Evolutionary conservation across 2,329 filamentous ascomycete species (phyloP), one percentile per base, ranked within the genome.

Genomic region (Canariomyces notabilis): DNA sequence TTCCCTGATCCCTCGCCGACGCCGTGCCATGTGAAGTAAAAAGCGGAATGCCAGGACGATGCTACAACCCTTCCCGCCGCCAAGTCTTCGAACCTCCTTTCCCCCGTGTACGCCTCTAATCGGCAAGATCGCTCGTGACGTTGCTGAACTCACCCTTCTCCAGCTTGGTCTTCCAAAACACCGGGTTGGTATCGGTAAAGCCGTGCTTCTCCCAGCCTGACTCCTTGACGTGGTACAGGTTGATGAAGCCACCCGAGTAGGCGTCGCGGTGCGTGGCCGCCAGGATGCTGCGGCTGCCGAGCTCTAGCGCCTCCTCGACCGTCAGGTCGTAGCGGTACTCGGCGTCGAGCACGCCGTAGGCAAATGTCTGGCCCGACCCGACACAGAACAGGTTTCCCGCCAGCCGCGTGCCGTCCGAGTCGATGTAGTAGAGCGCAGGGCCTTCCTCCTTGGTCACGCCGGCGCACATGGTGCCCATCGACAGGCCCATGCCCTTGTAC

Each of bases 91-190:
- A 36, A 26, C 16, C 36, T 7, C 35, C 42, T 20, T 39, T 32
- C 38, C 29, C 37, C 40, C 44, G 37, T 29, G 45, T 52, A 47
- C 22, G 52, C 45, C 41, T 37, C 14, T 12, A 53, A 49, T 74
- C 80, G n/a, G 78, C 77, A 64, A 94, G 67, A 61, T 83, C 73
- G 60, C 85, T 87, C 48, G 88, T 94, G 44, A 96, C 90, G 67
- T 96, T 96, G 55, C 85, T 91, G 70, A 98, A 98, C 75, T 98
- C 93, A 68, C 90, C 90, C 81, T 95, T 95, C 68, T 95, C 86
- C 63, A 98, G 72, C 82, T 98, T 98, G 40, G 90, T 96, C 77
- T 95, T 86, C 93, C 93, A 98, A 84, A 98, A 98, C 65, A 97
- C 95, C 36, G 91, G 91, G 76, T 97, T 96, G 59, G 91, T 97